Conservation (phyloP, 2,329 filamentous ascomycete species). For the Tolypocladium cylindrosporum region DNA sequence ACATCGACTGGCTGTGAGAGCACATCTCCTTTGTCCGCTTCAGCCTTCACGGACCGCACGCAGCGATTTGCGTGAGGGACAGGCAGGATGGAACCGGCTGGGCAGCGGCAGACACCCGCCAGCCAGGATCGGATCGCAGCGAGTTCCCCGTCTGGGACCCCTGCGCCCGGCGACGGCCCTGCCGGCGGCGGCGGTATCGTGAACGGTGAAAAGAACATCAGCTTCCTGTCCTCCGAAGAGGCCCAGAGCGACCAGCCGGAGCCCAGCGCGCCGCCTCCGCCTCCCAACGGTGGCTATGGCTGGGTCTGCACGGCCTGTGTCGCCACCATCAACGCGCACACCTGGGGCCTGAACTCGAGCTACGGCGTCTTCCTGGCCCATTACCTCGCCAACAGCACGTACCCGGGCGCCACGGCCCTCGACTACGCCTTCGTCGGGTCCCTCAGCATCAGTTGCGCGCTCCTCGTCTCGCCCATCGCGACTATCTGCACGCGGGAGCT, state of each 20-base stretch:
- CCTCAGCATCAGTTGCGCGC: constrained; percentile 31
- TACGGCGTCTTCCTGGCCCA: constrained; percentile 45
- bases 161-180: not conserved
- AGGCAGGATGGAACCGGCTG: not conserved
- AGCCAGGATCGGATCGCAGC: not conserved
- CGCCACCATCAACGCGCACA: constrained; percentile 54
- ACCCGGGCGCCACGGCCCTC: constrained; percentile 52
- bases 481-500: constrained; percentile 49
- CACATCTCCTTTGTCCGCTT: not conserved
- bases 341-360: constrained; percentile 59
- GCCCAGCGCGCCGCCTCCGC: constrained; percentile 15
- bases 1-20: not conserved
- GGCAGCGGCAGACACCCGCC: not conserved
- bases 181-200: not conserved
- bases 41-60: not conserved
- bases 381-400: constrained; percentile 47
- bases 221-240: not conserved
- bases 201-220: not conserved
- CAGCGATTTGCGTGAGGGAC: not conserved
- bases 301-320: constrained; percentile 31
- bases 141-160: not conserved
- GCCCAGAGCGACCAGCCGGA: not conserved
- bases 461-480: constrained; percentile 59
- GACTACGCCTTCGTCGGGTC: constrained; percentile 67
- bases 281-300: constrained; percentile 51